phyloP scores from a whole-genome alignment of 768 basidiomycete genomes.

The Auricularia heimuer region DNA sequence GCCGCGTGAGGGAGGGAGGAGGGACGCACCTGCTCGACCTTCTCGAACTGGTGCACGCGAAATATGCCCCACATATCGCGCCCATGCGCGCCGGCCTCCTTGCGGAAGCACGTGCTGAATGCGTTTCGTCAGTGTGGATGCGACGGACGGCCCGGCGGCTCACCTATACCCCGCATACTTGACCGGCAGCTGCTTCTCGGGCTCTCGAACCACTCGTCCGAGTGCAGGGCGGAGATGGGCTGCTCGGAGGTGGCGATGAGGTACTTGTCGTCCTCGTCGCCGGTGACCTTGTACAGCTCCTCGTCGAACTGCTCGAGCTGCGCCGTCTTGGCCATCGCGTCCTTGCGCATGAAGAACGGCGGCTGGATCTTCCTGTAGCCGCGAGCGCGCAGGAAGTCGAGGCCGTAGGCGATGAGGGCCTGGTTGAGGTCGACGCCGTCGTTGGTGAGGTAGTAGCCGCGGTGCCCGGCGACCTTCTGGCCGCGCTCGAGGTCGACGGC shows the following conservation, averaged over 20 bases:
- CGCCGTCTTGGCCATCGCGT: conserved; percentile 94
- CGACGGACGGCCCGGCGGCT: too few species aligned
- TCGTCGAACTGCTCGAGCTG: conserved; percentile 98
- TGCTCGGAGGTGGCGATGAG: conserved; percentile 98
- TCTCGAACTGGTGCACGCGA: conserved; percentile 99
- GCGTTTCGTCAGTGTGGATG: conserved; percentile 5
- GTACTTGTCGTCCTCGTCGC: conserved; percentile 89
- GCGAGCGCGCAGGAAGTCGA: conserved; percentile 77
- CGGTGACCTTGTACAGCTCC: conserved; percentile 94
- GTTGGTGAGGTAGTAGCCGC: conserved; percentile 92
- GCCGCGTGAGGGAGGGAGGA: too few species aligned
- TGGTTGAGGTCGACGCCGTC: conserved; percentile 97
- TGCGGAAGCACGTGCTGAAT: conserved; percentile 83
- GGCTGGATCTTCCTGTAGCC: conserved; percentile 93
- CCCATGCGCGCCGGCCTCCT: conserved; percentile 95
- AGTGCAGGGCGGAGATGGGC: conserved; percentile 91
- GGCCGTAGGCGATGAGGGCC: conserved; percentile 86
- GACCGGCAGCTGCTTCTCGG: conserved; percentile 85
- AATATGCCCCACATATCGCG: conserved; percentile 99
- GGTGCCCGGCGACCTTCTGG: conserved; percentile 88
- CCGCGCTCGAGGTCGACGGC: conserved; percentile 97
- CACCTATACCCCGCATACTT: conserved; percentile 72
- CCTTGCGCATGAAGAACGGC: conserved; percentile 98
- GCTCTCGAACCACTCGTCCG: conserved; percentile 96
- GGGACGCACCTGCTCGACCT: conserved; percentile 54